phyloP scores from a whole-genome alignment of 331 rosid species.

The Malus hybrid region DNA sequence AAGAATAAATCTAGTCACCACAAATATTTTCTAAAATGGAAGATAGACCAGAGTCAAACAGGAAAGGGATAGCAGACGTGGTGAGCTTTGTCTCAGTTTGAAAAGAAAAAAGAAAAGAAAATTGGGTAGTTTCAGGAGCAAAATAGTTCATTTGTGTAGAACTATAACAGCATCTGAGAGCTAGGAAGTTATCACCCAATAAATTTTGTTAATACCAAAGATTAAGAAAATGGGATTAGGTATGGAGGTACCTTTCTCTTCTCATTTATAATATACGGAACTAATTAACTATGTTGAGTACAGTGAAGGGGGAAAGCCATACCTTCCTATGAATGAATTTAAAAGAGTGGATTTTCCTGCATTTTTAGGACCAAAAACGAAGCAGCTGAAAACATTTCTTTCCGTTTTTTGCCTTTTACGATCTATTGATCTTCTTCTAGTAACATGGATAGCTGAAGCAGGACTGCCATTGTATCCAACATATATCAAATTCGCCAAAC shows the following conservation, averaged over 20 bases:
- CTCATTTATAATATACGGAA: background rate
- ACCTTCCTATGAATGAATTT: conserved; percentile 82
- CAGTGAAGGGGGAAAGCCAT: conserved; percentile 23
- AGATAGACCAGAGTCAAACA: background rate
- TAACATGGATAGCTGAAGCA: conserved; percentile 70
- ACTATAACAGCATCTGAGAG: background rate
- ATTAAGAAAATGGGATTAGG: background rate
- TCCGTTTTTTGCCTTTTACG: conserved; percentile 65
- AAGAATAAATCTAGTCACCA: background rate
- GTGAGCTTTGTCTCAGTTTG: background rate
- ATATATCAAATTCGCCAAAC: conserved; percentile 83
- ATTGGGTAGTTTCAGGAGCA: background rate
- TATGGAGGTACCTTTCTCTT: background rate
- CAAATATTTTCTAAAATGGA: background rate
- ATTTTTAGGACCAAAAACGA: conserved; percentile 82
- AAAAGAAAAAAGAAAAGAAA: background rate
- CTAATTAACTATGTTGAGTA: conserved; percentile 6
- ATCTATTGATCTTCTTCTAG: conserved; percentile 63
- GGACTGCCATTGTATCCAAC: conserved; percentile 85
- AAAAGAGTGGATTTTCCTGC: conserved; percentile 83
- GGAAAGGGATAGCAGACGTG: background rate
- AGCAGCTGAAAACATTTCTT: conserved; percentile 83
- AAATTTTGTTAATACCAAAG: background rate
- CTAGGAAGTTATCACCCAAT: background rate
- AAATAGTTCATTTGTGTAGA: background rate